These are phyloP conservation scores for Debaryomycetaceae sp. DNA, from an alignment of 1,139 yeast genomes.

Conservation along the genomic window DNA sequence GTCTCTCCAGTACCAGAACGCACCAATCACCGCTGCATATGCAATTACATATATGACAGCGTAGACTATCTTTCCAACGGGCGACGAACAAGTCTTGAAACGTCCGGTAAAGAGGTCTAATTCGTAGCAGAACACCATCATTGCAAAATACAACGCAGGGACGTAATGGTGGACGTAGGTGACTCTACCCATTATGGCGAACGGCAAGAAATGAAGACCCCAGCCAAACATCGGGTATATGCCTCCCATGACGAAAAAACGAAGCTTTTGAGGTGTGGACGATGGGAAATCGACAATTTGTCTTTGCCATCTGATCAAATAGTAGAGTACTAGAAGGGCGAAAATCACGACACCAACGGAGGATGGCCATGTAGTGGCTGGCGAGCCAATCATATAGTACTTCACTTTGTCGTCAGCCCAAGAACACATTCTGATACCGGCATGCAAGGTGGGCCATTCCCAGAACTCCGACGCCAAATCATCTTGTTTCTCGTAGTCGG, in stretches of 20 bases:
- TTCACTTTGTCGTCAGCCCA: slow-evolving; percentile 83
- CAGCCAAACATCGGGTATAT: slow-evolving; percentile 90
- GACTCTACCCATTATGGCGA: slow-evolving; percentile 93
- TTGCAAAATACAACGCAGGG: slow-evolving; percentile 95
- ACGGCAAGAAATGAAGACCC: slow-evolving; percentile 90
- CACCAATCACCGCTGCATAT: slow-evolving; percentile 57
- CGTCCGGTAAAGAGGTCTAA: slow-evolving; percentile 59
- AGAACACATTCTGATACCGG: slow-evolving; percentile 92
- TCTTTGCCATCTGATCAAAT: slow-evolving; percentile 90
- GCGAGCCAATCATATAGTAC: slow-evolving; percentile 89
- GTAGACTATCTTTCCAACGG: slow-evolving; percentile 21
- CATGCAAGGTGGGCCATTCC: slow-evolving; percentile 97
- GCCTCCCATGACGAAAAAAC: slow-evolving; percentile 67
- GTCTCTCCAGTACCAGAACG: slow-evolving; percentile 72
- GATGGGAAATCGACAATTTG: slow-evolving; percentile 68
- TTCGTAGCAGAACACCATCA: slow-evolving; percentile 73
- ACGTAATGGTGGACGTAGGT: slow-evolving; percentile 95
- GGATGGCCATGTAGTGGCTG: slow-evolving; percentile 93
- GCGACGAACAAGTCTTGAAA: slow-evolving; percentile 30
- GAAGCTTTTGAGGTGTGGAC: slow-evolving; percentile 25
- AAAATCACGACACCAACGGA: slow-evolving; percentile 65
- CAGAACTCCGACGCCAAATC: slow-evolving; percentile 88
- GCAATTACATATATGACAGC: slow-evolving; percentile 39
- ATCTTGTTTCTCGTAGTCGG: slow-evolving; percentile 88
- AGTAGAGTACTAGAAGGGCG: slow-evolving; percentile 51